phyloP scores from a whole-genome alignment of 2,329 filamentous ascomycete genomes.

The Colletotrichum sublineola region DNA sequence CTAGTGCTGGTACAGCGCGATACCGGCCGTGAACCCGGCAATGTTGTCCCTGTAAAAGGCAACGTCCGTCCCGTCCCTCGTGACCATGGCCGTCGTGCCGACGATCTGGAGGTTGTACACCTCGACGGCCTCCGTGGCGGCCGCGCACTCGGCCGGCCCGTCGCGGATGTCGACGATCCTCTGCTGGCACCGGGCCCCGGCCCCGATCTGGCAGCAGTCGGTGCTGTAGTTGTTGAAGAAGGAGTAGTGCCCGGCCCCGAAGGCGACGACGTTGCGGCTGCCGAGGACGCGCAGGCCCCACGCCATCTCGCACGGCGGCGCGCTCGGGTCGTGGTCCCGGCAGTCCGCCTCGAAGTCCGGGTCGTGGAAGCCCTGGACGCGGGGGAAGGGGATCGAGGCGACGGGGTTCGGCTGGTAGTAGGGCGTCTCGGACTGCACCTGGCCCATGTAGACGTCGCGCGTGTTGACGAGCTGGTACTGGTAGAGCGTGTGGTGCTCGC shows the following conservation, averaged over 20 bases:
- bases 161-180: constrained; percentile 54
- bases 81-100: constrained; percentile 57
- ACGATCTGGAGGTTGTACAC: constrained; percentile 63
- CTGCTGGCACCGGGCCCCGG: constrained; percentile 61
- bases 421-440: constrained; percentile 78
- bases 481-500: constrained; percentile 76
- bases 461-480: constrained; percentile 76
- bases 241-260: constrained; percentile 76
- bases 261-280: constrained; percentile 67
- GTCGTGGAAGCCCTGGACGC: constrained; percentile 59
- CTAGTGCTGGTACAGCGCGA: constrained; percentile 50
- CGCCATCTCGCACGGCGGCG: constrained; percentile 65
- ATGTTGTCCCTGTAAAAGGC: constrained; percentile 55
- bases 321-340: constrained; percentile 44
- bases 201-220: constrained; percentile 58
- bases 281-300: constrained; percentile 75
- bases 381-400: constrained; percentile 69
- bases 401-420: constrained; percentile 78
- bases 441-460: constrained; percentile 72
- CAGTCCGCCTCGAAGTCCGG: constrained; percentile 66
- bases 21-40: constrained; percentile 55
- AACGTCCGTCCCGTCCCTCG: constrained; percentile 51
- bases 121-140: constrained; percentile 48
- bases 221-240: constrained; percentile 76
- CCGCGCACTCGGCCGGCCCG: constrained; percentile 39